Base-by-base conservation (phyloP, 108 stramenopile species). In the Cyclotella kingstonii region DNA sequence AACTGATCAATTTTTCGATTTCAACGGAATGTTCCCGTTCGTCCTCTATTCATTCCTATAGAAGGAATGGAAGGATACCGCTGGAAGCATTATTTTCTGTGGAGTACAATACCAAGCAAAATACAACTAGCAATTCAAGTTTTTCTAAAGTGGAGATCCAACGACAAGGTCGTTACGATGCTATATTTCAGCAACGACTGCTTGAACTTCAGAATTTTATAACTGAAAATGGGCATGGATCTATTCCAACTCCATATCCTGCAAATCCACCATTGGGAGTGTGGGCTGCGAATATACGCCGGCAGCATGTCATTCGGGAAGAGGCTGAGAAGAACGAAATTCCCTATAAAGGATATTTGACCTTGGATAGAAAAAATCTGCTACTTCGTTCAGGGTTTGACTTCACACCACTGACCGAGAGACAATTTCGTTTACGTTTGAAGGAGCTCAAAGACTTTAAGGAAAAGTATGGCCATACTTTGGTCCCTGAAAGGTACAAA, bases 231-330 rank as follows among this genome's bases (percentile, higher is more conserved):
- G 55, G 39, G 1, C 55, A 56, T 18, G 55, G 55, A 1, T 56
- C 55, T 0, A 56, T 56, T 26, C 55, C 55, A 27, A 56, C 55
- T 3, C 55, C 55, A 2, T 56, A 40, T 38, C 34, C 26, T 23
- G 62, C 56, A 26, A 48, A 63, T 38, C 70, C 70, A 18, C 42
- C 71, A 18, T 29, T 77, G 10, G 76, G 76, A 5, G 45, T 72
- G 39, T 77, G 76, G 76, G 76, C 73, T 7, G 64, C 64, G 21
- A 74, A 74, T 61, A 45, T 74, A 41, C 48, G 73, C 18, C 56
- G 53, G 23, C 73, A 74, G 62, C 47, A 65, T 43, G 57, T 52
- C 21, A 50, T 74, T 12, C 29, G 59, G 19, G 51, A 74, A 34
- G 65, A 55, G 29, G 57, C 64, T 2, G 60, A 74, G 38, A 31